Percentiles rank a stretch among this genome's conserved stretches.
Conservation (phyloP, 768 basidiomycete species). For the Amanita inopinata region DNA sequence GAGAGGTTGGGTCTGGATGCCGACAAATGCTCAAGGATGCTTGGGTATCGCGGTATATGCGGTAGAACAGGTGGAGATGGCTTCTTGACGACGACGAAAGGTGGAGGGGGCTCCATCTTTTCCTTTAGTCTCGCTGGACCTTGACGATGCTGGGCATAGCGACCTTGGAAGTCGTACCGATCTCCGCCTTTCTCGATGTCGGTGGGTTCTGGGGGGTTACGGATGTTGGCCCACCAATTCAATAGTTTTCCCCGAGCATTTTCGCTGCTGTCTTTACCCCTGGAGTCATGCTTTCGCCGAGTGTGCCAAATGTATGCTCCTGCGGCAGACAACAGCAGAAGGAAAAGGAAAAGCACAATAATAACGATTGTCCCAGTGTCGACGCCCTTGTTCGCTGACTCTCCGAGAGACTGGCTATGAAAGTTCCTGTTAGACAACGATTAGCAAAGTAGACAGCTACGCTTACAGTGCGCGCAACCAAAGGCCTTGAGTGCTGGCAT, state of each 20-base stretch:
- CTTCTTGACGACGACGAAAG: constrained; percentile 10
- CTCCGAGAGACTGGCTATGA: neutral
- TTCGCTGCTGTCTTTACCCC: constrained; percentile 22
- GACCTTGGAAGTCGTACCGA: constrained; percentile 6
- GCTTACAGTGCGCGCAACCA: constrained; percentile 6
- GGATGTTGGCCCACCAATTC: constrained; percentile 18
- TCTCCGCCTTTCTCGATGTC: constrained; percentile 1
- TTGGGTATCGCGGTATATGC: constrained; percentile 25
- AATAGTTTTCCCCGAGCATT: constrained; percentile 15
- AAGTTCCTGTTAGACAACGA: neutral
- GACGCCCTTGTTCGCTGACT: neutral
- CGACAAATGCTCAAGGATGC: constrained; percentile 22
- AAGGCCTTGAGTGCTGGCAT: neutral
- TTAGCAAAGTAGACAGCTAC: too few relatives aligned
- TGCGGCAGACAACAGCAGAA: neutral
- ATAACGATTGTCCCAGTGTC: neutral
- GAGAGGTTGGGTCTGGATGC: constrained; percentile 17
- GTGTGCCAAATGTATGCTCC: neutral
- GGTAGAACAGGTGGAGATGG: constrained; percentile 21
- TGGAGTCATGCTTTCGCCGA: constrained; percentile 12
- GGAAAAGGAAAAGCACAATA: neutral
- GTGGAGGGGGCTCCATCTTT: neutral
- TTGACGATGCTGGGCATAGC: constrained; percentile 10
- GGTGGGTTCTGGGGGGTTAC: neutral
- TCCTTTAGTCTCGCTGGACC: neutral